Conservation (phyloP, 495 filamentous ascomycete genomes). For the Diplogelasinospora grovesii region DNA sequence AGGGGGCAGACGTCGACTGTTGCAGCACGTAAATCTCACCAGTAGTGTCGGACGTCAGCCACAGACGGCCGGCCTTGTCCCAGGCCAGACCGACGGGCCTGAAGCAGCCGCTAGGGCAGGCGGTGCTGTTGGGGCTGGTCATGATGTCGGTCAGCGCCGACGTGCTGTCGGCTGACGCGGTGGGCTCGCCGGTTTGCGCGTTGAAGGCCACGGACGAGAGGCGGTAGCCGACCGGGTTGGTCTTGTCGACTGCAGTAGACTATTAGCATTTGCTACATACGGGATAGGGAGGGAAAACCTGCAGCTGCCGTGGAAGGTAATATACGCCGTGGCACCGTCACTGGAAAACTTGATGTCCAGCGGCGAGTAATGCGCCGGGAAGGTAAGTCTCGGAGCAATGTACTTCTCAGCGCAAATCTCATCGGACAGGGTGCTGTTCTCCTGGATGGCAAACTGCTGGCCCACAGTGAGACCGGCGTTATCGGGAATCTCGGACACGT, state of each 20-base stretch:
- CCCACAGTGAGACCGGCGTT: slow-evolving; percentile 39
- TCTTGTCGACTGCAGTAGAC: slow-evolving; percentile 28
- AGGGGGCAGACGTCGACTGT: slow-evolving; percentile 7
- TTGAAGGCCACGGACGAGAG: slow-evolving; percentile 34
- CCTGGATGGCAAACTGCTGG: slow-evolving; percentile 41
- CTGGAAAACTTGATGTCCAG: slow-evolving; percentile 45
- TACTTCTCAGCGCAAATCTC: slow-evolving; percentile 33
- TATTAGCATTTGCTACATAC: not conserved
- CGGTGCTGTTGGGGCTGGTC: slow-evolving; percentile 33
- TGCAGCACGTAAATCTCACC: slow-evolving; percentile 47
- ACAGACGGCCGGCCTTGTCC: slow-evolving; percentile 39
- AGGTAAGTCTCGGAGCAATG: slow-evolving; percentile 39
- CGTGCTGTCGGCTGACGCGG: slow-evolving; percentile 24
- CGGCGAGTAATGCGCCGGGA: slow-evolving; percentile 50
- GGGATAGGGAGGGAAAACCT: slow-evolving; percentile 6
- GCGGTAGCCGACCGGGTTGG: slow-evolving; percentile 45
- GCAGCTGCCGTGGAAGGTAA: slow-evolving; percentile 53
- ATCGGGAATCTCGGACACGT: slow-evolving; percentile 44
- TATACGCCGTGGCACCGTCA: slow-evolving; percentile 35
- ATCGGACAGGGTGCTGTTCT: slow-evolving; percentile 40
- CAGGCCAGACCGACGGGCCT: slow-evolving; percentile 43
- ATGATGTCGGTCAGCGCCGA: slow-evolving; percentile 40
- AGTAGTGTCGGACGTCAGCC: slow-evolving; percentile 42
- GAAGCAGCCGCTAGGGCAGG: slow-evolving; percentile 45
- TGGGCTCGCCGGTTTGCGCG: slow-evolving; percentile 32